A percentile compares a stretch with the other conserved stretches of the same genome.
Evolutionary conservation across 371 early-diverging fungal species (phyloP).

Genomic region (Rhizopus delemar): DNA sequence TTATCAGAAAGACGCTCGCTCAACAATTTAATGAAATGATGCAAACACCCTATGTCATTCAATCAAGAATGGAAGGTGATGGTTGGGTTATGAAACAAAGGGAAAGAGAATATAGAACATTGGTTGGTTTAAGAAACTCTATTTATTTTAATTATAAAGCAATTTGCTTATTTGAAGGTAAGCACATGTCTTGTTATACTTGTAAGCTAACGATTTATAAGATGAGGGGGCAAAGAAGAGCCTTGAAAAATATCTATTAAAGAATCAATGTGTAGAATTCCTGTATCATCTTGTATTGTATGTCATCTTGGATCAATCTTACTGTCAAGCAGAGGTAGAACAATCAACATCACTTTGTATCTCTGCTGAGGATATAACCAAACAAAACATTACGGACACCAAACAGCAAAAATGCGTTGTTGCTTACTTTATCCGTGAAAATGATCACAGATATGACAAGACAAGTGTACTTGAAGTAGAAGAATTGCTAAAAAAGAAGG

Average conservation of each 20-base stretch:
- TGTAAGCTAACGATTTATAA: background rate
- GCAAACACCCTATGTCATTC: conserved; percentile 21
- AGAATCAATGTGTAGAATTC: conserved; percentile 20
- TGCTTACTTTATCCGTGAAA: conserved; percentile 22
- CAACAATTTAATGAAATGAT: conserved; percentile 16
- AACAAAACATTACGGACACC: conserved; percentile 15
- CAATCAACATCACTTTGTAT: conserved; percentile 26
- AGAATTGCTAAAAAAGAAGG: conserved; percentile 18
- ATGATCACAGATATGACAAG: conserved; percentile 29
- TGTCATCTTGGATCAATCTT: conserved; percentile 23
- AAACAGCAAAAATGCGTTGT: conserved; percentile 21
- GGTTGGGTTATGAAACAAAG: conserved; percentile 19
- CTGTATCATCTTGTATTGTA: conserved; percentile 23
- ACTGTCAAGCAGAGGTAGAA: conserved; percentile 20
- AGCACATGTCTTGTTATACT: background rate
- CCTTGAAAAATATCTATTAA: conserved; percentile 23
- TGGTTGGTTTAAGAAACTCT: conserved; percentile 13
- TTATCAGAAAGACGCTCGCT: conserved; percentile 8
- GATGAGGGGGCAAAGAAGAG: conserved; percentile 18
- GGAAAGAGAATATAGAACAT: conserved; percentile 2
- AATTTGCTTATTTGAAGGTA: conserved; percentile 18
- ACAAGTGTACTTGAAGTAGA: conserved; percentile 14
- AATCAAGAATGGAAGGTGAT: conserved; percentile 15
- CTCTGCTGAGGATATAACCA: conserved; percentile 19
- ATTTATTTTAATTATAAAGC: conserved; percentile 27